These are phyloP conservation scores for Rubia balearica DNA, from an alignment of 305 asterid genomes.

Conservation along the genomic window DNA sequence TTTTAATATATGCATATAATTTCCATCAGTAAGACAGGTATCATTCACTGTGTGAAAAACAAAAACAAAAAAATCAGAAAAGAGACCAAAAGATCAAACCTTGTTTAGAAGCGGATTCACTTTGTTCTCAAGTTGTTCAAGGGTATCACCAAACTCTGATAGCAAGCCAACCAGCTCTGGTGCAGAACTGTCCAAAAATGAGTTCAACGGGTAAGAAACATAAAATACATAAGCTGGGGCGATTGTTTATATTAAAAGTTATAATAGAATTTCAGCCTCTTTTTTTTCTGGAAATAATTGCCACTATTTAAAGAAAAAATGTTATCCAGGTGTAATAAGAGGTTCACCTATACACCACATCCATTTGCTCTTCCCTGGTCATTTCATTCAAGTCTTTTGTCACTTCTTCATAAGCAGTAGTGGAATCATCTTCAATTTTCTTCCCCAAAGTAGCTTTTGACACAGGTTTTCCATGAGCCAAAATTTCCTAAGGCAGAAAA, in stretches of 20 bases:
- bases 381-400: constrained; percentile 68
- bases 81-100: constrained; percentile 37
- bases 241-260: too few species aligned
- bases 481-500: constrained; percentile 51
- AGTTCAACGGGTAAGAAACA: constrained; percentile 19
- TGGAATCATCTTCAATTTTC: constrained; percentile 41
- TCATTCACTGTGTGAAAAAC: neutral
- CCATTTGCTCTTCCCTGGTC: constrained; percentile 88
- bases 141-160: constrained; percentile 74
- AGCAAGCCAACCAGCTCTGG: constrained; percentile 88
- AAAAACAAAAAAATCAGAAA: neutral
- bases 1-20: neutral
- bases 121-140: constrained; percentile 66
- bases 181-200: constrained; percentile 61
- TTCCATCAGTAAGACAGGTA: neutral
- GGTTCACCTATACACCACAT: constrained; percentile 65
- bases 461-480: constrained; percentile 39
- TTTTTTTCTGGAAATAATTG: too few species aligned
- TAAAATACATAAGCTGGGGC: too few species aligned
- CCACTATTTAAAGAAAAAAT: neutral
- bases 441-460: constrained; percentile 32
- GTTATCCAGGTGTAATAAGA: neutral
- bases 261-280: too few species aligned
- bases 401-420: constrained; percentile 45
- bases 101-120: constrained; percentile 68